phyloP scores from a whole-genome alignment of 306 rosid genomes.

The Fagus sylvatica region DNA sequence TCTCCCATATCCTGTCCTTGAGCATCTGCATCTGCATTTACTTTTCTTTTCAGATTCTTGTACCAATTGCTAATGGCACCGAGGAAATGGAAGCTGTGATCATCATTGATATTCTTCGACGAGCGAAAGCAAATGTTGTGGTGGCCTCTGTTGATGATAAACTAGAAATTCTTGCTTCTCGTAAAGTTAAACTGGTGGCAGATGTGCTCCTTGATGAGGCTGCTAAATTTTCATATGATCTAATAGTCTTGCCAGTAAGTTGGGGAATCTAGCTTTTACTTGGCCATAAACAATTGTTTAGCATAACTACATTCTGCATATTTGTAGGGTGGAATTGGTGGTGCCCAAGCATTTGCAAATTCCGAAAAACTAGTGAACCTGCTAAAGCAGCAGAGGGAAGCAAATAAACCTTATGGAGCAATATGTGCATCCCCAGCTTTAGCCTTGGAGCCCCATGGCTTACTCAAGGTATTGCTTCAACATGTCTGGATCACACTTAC shows the following conservation, averaged over 20 bases:
- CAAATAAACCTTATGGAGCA: slow-evolving; percentile 84
- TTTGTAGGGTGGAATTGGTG: slow-evolving; percentile 91
- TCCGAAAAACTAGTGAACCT: slow-evolving; percentile 68
- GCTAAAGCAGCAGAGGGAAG: slow-evolving; percentile 71
- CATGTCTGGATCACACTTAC: not conserved
- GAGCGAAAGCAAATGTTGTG: slow-evolving; percentile 83
- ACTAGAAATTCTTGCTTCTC: slow-evolving; percentile 69
- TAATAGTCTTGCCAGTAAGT: slow-evolving; percentile 85
- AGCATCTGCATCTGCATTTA: slow-evolving; percentile 15
- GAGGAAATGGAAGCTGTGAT: slow-evolving; percentile 98
- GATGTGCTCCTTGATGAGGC: slow-evolving; percentile 82
- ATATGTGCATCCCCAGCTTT: slow-evolving; percentile 95
- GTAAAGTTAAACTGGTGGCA: slow-evolving; percentile 80
- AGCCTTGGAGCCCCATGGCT: slow-evolving; percentile 87
- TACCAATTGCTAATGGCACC: slow-evolving; percentile 80
- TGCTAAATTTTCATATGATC: slow-evolving; percentile 65
- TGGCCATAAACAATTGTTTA: slow-evolving; percentile 1
- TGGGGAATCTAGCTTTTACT: not conserved
- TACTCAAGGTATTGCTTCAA: slow-evolving; percentile 64
- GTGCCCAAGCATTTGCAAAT: slow-evolving; percentile 85
- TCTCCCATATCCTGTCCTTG: not conserved
- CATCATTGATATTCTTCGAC: slow-evolving; percentile 71
- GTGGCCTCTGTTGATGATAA: slow-evolving; percentile 82
- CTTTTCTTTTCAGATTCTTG: slow-evolving; percentile 65
- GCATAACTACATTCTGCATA: slow-evolving; percentile 20